Conservation (phyloP, 805 yeast species). For the Suhomyces sp. region DNA sequence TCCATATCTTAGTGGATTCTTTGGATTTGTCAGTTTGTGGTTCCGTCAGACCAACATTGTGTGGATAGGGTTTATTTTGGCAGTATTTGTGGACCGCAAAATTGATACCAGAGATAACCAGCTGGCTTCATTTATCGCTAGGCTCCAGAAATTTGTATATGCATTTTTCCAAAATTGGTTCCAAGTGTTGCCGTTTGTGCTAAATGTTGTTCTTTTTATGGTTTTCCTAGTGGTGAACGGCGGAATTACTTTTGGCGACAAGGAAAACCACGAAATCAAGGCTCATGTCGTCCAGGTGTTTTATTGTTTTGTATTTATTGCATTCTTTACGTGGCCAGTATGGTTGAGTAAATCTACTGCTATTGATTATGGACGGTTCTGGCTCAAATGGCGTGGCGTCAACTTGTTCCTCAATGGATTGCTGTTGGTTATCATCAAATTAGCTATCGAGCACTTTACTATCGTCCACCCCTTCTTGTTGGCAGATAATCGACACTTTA, state of each 20-base stretch:
- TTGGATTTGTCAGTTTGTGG: slow-evolving; percentile 62
- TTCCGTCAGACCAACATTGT: slow-evolving; percentile 90
- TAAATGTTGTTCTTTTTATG: slow-evolving; percentile 53
- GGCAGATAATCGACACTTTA: slow-evolving; percentile 92
- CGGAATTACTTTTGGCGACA: slow-evolving; percentile 90
- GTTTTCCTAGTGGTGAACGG: slow-evolving; percentile 64
- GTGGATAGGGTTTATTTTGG: slow-evolving; percentile 70
- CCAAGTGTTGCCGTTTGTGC: slow-evolving; percentile 45
- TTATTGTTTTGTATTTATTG: slow-evolving; percentile 66
- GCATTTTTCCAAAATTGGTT: slow-evolving; percentile 17
- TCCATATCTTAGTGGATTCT: slow-evolving; percentile 41
- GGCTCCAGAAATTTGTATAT: slow-evolving; percentile 12
- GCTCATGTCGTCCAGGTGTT: slow-evolving; percentile 78
- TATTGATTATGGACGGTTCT: slow-evolving; percentile 34
- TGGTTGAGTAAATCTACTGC: slow-evolving; percentile 55
- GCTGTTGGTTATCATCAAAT: slow-evolving; percentile 31
- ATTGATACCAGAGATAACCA: slow-evolving; percentile 22
- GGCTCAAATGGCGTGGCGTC: slow-evolving; percentile 19
- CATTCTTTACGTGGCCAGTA: slow-evolving; percentile 67
- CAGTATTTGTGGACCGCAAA: slow-evolving; percentile 50
- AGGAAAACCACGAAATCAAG: slow-evolving; percentile 72
- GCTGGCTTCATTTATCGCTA: slow-evolving; percentile 15
- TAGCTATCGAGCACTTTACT: slow-evolving; percentile 58
- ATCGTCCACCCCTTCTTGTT: slow-evolving; percentile 84
- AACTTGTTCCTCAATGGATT: slow-evolving; percentile 15